phyloP scores from a whole-genome alignment of 306 rosid species.

The Medicago truncatula region DNA sequence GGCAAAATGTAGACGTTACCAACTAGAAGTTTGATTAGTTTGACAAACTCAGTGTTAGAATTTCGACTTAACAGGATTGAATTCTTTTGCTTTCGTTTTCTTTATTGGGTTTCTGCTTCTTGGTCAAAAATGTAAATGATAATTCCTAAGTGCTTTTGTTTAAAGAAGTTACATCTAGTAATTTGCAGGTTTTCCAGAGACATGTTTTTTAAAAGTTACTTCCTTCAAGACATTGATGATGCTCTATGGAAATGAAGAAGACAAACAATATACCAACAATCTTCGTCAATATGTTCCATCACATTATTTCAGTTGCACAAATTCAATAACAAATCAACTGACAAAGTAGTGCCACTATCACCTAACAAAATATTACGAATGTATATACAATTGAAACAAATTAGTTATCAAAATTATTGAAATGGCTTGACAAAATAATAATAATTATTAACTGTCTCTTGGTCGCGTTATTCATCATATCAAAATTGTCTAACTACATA shows the following conservation, averaged over 20 bases:
- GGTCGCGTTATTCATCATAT: conserved; percentile 52
- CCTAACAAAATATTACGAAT: conserved; percentile 40
- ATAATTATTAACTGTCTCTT: conserved; percentile 40
- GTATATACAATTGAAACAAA: conserved; percentile 67
- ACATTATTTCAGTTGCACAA: conserved; percentile 32
- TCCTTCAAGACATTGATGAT: not conserved
- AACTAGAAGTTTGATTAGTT: no score
- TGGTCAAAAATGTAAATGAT: no score
- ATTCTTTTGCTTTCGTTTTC: no score
- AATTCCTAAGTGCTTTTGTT: no score
- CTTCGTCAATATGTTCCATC: conserved; percentile 26
- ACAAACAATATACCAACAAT: conserved; percentile 24
- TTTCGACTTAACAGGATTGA: no score
- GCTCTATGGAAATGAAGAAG: not conserved
- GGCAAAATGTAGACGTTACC: no score
- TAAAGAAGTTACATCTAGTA: not conserved
- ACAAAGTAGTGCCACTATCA: conserved; percentile 24
- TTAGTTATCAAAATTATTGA: conserved; percentile 56
- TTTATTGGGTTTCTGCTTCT: no score
- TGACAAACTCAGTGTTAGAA: no score
- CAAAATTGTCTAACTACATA: conserved; percentile 61
- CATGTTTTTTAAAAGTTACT: no score
- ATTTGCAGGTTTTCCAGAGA: not conserved
- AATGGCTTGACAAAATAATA: conserved; percentile 39
- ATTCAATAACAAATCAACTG: conserved; percentile 33